Conservation (phyloP, 2,329 filamentous ascomycete species). For the Colletotrichum brevisporum region DNA sequence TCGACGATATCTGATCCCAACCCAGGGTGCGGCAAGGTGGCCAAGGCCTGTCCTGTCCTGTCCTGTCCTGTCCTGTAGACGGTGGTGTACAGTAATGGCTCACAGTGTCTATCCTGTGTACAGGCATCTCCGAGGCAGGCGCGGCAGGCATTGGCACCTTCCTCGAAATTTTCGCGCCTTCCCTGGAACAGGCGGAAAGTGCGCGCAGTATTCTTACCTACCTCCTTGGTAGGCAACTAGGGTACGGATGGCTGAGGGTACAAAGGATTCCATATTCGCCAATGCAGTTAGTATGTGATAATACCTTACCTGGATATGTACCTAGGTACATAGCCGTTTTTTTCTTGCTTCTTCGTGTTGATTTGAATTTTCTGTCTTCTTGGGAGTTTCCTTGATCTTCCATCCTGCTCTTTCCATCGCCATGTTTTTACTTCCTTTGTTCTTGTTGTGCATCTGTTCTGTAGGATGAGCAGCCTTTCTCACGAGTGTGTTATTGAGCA, state of each 20-base stretch:
- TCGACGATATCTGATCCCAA: conserved; percentile 12
- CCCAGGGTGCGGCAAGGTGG: too few relatives aligned
- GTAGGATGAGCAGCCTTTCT: too few relatives aligned
- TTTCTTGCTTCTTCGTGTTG: conserved; percentile 37
- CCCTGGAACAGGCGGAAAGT: conserved; percentile 27
- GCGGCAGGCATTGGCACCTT: conserved; percentile 18
- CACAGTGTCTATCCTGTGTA: conserved; percentile 36
- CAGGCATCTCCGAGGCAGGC: conserved; percentile 24
- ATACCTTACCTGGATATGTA: not conserved
- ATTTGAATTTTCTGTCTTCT: conserved; percentile 33
- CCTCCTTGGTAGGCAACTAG: too few relatives aligned
- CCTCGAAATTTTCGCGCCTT: conserved; percentile 27
- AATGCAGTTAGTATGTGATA: too few relatives aligned
- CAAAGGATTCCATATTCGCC: too few relatives aligned
- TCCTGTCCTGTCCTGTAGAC: too few relatives aligned
- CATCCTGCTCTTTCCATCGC: conserved; percentile 8
- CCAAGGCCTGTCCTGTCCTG: too few relatives aligned
- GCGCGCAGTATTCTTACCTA: not conserved
- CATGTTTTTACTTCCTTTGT: conserved; percentile 41
- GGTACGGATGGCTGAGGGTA: too few relatives aligned
- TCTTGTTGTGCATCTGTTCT: not conserved
- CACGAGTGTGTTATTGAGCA: too few relatives aligned
- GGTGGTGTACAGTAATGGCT: conserved; percentile 12
- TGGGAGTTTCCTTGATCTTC: conserved; percentile 21
- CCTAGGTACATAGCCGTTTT: conserved; percentile 25